Percentiles rank a stretch among this genome's conserved stretches.
Evolutionary conservation across 768 basidiomycete species (phyloP).

Genomic region (Serendipita indica): DNA sequence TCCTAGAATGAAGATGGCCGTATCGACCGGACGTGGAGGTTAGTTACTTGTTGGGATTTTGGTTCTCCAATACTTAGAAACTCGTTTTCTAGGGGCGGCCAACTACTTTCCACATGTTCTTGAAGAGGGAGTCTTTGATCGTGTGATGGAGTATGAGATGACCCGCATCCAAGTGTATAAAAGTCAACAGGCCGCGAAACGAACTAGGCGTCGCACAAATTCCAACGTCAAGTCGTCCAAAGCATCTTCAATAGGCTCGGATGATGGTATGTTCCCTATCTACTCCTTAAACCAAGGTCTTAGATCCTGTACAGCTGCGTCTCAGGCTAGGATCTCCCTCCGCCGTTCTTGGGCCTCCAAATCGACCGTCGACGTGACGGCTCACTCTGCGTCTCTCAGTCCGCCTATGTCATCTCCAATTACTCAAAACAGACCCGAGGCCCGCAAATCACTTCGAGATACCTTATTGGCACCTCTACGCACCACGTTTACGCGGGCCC

Average conservation of each 20-base stretch:
- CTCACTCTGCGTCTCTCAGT: neutral
- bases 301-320: neutral
- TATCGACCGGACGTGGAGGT: neutral
- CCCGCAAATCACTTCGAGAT: neutral
- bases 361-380: neutral
- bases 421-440: neutral
- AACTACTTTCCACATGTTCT: neutral
- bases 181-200: neutral
- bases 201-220: neutral
- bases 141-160: slow-evolving; percentile 4
- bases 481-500: slow-evolving; percentile 1
- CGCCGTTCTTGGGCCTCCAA: slow-evolving; percentile 8
- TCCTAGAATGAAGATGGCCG: slow-evolving; percentile 1
- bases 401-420: too few relatives aligned
- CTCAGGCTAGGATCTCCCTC: neutral
- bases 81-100: too few relatives aligned
- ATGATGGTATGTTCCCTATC: neutral
- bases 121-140: neutral
- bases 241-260: neutral
- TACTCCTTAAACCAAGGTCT: neutral
- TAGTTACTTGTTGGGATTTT: too few relatives aligned
- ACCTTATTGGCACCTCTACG: neutral
- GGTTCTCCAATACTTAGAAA: too few relatives aligned
- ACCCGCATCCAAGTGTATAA: neutral
- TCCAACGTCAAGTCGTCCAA: slow-evolving; percentile 1